phyloP scores from a whole-genome alignment of 805 yeast genomes.

The Saccharomycopsis lassenensis region DNA sequence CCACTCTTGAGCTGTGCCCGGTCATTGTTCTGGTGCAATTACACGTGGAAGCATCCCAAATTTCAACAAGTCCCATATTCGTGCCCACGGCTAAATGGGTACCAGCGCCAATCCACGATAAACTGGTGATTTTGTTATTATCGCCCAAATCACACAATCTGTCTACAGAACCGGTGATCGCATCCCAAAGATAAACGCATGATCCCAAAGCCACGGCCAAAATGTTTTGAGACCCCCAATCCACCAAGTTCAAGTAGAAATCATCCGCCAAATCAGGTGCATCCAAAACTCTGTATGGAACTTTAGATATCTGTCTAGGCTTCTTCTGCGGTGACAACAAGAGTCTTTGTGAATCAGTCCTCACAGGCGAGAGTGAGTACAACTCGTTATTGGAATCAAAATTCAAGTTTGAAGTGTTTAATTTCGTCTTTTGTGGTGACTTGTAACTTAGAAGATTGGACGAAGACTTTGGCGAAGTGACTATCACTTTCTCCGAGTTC shows the following conservation, averaged over 20 bases:
- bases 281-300: conserved; percentile 87
- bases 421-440: conserved; percentile 53
- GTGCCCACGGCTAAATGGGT: conserved; percentile 94
- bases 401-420: conserved; percentile 45
- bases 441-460: conserved; percentile 66
- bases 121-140: conserved; percentile 65
- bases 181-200: conserved; percentile 86
- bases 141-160: conserved; percentile 65
- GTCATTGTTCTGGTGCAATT: conserved; percentile 85
- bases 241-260: conserved; percentile 82
- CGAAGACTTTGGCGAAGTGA: conserved; percentile 24
- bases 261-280: conserved; percentile 95
- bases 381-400: conserved; percentile 60
- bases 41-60: conserved; percentile 82
- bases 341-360: conserved; percentile 76
- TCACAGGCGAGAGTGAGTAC: conserved; percentile 75
- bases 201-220: conserved; percentile 86
- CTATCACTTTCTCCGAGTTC: conserved; percentile 4
- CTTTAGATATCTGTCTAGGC: conserved; percentile 66
- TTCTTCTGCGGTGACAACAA: conserved; percentile 75
- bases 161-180: conserved; percentile 70
- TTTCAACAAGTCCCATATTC: conserved; percentile 74
- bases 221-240: conserved; percentile 88
- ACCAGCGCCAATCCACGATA: conserved; percentile 91
- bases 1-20: conserved; percentile 78